These are phyloP conservation scores for Hymenoscyphus fructigenus DNA, from an alignment of 2,329 filamentous ascomycete species.

Conservation along the genomic window DNA sequence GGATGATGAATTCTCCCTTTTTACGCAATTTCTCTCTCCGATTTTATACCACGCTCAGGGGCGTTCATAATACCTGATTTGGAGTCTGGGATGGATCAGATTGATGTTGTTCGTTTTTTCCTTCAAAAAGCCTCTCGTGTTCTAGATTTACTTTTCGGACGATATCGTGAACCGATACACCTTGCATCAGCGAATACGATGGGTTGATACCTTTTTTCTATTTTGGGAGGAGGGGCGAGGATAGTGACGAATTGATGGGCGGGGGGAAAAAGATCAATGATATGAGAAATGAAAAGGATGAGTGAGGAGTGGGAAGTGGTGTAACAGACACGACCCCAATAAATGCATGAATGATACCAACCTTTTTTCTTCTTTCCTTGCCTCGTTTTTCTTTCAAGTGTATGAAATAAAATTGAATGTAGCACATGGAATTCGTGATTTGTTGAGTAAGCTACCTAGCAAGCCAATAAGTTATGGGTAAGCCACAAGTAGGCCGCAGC, in stretches of 20 bases:
- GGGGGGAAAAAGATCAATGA: constrained; percentile 5
- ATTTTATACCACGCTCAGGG: constrained; percentile 26
- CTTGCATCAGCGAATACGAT: constrained; percentile 27
- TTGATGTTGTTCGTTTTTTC: constrained; percentile 23
- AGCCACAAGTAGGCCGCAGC: too few relatives aligned
- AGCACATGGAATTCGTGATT: neutral
- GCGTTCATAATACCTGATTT: constrained; percentile 19
- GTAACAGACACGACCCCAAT: constrained; percentile 6
- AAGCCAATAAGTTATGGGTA: too few relatives aligned
- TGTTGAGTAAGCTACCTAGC: too few relatives aligned
- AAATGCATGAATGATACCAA: constrained; percentile 5
- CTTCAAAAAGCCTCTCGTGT: constrained; percentile 34
- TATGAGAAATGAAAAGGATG: constrained; percentile 1
- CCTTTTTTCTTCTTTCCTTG: neutral
- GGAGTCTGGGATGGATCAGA: constrained; percentile 28
- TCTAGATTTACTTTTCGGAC: constrained; percentile 33
- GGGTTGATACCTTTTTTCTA: constrained; percentile 25
- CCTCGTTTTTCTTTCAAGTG: neutral
- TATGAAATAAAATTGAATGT: neutral
- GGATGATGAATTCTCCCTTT: constrained; percentile 28
- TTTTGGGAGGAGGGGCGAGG: constrained; percentile 19
- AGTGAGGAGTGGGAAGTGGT: neutral
- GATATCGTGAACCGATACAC: constrained; percentile 30
- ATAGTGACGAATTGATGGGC: constrained; percentile 9
- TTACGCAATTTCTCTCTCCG: constrained; percentile 19